Evolutionary conservation across 305 asterid genomes (phyloP).

Genomic region (Fraxinus platypoda): DNA sequence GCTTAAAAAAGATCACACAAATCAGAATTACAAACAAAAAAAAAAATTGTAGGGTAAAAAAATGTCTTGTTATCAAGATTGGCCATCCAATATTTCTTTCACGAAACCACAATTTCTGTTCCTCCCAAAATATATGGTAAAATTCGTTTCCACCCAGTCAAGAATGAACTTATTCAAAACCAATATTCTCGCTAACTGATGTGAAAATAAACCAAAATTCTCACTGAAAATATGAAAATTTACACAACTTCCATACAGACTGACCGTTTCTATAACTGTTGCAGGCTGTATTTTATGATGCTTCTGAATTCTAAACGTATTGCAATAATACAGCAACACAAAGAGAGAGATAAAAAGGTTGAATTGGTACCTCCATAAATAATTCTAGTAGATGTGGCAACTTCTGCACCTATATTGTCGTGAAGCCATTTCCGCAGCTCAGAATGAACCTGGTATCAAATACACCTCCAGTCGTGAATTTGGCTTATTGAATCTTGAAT

Average conservation of each 20-base stretch:
- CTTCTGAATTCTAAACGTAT: background rate
- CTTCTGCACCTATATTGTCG: constrained; percentile 29
- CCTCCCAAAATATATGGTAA: background rate
- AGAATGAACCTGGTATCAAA: constrained; percentile 31
- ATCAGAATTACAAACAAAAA: background rate
- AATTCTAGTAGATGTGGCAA: constrained; percentile 38
- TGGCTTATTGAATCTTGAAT: background rate
- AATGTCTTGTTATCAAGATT: background rate
- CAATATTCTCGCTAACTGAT: background rate
- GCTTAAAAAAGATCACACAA: background rate
- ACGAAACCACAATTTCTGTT: background rate
- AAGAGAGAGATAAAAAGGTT: background rate
- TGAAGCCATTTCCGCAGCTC: constrained; percentile 44
- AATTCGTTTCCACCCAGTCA: background rate
- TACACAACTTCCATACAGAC: background rate
- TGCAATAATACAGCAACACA: background rate
- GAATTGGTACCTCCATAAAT: constrained; percentile 38
- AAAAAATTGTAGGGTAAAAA: background rate
- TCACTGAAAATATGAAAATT: background rate
- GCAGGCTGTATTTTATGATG: background rate
- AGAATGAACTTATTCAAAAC: background rate
- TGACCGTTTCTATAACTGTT: background rate
- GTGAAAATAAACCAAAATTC: background rate
- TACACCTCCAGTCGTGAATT: background rate
- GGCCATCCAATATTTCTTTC: background rate